These are phyloP conservation scores for Schoenoplectus tabernaemontani DNA, from an alignment of 202 grass and related monocot genomes.

Conservation along the genomic window DNA sequence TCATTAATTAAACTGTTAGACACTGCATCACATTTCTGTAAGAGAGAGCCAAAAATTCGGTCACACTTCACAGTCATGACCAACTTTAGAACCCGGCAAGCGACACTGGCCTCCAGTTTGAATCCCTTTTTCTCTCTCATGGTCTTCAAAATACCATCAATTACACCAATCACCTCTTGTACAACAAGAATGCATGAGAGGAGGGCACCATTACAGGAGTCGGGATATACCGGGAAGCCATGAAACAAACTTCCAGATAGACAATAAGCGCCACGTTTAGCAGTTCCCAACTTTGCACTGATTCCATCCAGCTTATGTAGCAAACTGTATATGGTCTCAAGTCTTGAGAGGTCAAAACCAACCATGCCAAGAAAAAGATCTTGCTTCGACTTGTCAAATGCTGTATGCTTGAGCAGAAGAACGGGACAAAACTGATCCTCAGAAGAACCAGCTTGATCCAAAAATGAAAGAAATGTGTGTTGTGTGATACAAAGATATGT, in stretches of 20 bases:
- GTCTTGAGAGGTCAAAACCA: conserved; percentile 45
- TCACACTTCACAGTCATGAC: conserved; percentile 70
- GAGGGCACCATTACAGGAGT: conserved; percentile 53
- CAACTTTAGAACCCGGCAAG: conserved; percentile 49
- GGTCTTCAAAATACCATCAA: conserved; percentile 61
- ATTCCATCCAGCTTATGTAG: conserved; percentile 61
- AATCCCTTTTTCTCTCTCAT: conserved; percentile 26
- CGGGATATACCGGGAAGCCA: conserved; percentile 62
- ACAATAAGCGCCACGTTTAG: conserved; percentile 30
- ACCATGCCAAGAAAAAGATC: conserved; percentile 41
- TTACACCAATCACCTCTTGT: conserved; percentile 50
- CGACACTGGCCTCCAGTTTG: conserved; percentile 32
- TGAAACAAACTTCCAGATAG: conserved; percentile 57
- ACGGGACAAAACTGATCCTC: conserved; percentile 49
- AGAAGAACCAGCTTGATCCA: conserved; percentile 30
- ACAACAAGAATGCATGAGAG: conserved; percentile 81
- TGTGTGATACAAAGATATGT: conserved; percentile 47
- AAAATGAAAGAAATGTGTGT: conserved; percentile 45
- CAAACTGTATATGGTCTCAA: conserved; percentile 52
- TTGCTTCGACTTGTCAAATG: conserved; percentile 63
- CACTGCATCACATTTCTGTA: conserved; percentile 55
- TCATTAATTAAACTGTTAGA: conserved; percentile 50
- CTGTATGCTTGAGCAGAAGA: conserved; percentile 62
- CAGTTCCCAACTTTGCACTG: conserved; percentile 30
- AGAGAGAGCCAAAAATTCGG: conserved; percentile 49